A percentile compares a stretch with the other conserved stretches of the same genome.
phyloP scores from a whole-genome alignment of 225 moss, liverwort and hornwort genomes.

The Physcomitrellopsis africana region DNA sequence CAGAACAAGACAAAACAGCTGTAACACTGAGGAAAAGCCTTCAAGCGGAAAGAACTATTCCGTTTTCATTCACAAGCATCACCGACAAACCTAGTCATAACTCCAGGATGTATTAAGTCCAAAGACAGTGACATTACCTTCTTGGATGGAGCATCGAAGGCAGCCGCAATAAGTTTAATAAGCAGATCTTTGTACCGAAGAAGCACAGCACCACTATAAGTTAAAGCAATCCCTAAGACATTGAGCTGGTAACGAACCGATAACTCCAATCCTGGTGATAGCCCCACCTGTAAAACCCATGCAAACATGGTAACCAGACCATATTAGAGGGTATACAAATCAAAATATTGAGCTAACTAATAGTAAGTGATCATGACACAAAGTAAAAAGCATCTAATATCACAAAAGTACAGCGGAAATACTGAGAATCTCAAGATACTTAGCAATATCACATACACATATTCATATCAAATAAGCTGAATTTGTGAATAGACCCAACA shows the following conservation, averaged over 20 bases:
- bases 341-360: constrained; percentile 21
- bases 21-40: constrained; percentile 14
- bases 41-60: constrained; percentile 7
- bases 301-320: constrained; percentile 17
- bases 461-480: not conserved
- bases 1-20: constrained; percentile 26
- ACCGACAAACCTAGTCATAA: not conserved
- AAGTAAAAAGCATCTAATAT: constrained; percentile 26
- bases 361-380: constrained; percentile 15
- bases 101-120: constrained; percentile 13
- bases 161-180: constrained; percentile 76
- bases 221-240: constrained; percentile 78
- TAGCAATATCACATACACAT: not conserved
- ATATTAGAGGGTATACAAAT: constrained; percentile 11
- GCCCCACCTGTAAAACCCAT: constrained; percentile 64
- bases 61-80: constrained; percentile 15
- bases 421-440: constrained; percentile 16
- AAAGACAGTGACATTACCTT: constrained; percentile 57
- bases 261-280: constrained; percentile 88
- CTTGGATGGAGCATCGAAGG: constrained; percentile 91
- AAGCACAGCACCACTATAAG: constrained; percentile 78
- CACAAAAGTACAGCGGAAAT: constrained; percentile 13
- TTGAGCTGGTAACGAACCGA: constrained; percentile 87
- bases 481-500: not conserved
- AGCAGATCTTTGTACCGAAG: constrained; percentile 72